phyloP scores from a whole-genome alignment of 805 yeast species.

The Nakazawaea ernobii region DNA sequence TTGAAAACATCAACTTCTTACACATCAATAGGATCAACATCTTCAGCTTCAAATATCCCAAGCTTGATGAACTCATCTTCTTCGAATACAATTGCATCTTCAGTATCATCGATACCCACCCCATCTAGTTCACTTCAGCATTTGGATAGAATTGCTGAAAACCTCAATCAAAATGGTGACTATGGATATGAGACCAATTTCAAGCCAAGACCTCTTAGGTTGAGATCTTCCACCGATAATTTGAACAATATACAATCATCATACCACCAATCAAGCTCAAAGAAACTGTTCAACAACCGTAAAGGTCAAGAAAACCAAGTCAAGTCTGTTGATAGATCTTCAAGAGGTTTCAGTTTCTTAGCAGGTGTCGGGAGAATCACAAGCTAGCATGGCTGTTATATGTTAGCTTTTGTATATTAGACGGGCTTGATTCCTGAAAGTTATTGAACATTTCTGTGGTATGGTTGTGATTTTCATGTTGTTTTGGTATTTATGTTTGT shows the following conservation, averaged over 20 bases:
- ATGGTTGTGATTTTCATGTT: no score
- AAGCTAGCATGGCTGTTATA: neutral
- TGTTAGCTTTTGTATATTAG: neutral
- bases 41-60: conserved; percentile 1
- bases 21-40: neutral
- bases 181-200: no score
- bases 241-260: neutral
- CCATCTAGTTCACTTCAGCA: conserved; percentile 8
- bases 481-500: no score
- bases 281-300: neutral
- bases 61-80: conserved; percentile 8
- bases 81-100: conserved; percentile 5
- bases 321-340: neutral
- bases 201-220: neutral
- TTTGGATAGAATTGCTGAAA: neutral
- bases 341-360: conserved; percentile 8
- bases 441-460: no score
- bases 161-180: neutral
- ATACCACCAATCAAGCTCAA: neutral
- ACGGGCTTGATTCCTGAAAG: no score
- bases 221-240: conserved; percentile 8
- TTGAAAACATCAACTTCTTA: conserved; percentile 1
- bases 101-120: conserved; percentile 5
- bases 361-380: conserved; percentile 1
- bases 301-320: conserved; percentile 3